Conservation (phyloP, 352 stramenopile species). For the Globisporangium emineosum region DNA sequence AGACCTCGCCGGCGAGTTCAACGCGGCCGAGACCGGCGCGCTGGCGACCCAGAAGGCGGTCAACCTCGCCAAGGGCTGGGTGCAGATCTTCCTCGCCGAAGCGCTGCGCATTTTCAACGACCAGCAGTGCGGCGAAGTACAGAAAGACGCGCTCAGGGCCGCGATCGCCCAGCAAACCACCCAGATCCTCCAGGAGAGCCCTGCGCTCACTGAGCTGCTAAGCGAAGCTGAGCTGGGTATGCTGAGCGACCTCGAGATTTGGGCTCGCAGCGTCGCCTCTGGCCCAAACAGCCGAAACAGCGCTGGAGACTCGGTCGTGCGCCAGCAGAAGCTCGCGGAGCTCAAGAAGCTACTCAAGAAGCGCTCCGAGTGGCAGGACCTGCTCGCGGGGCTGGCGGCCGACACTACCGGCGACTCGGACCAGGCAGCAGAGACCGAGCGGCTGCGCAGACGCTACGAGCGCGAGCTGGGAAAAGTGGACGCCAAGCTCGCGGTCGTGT, state of each 20-base stretch:
- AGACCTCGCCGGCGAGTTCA: conserved; percentile 53
- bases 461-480: conserved; percentile 61
- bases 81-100: conserved; percentile 43
- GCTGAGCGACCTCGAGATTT: conserved; percentile 39
- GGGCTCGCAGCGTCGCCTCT: conserved; percentile 28
- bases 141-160: conserved; percentile 13
- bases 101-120: conserved; percentile 35
- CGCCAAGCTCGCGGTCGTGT: conserved; percentile 46
- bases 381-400: conserved; percentile 22
- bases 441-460: conserved; percentile 46
- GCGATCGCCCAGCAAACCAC: conserved; percentile 30
- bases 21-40: conserved; percentile 38
- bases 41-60: conserved; percentile 32
- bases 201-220: conserved; percentile 35
- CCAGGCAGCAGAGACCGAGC: conserved; percentile 21
- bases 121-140: not conserved
- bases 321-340: conserved; percentile 38
- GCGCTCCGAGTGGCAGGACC: conserved; percentile 35
- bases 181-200: conserved; percentile 26
- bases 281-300: conserved; percentile 3
- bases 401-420: conserved; percentile 1
- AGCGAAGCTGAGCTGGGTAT: conserved; percentile 24
- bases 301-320: conserved; percentile 9
- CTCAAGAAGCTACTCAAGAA: conserved; percentile 67
- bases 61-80: conserved; percentile 39